Evolutionary conservation across 1,284 basidiomycete species (phyloP), one percentile per base, ranked within the genome.

Genomic region (Marasmius sp.): DNA sequence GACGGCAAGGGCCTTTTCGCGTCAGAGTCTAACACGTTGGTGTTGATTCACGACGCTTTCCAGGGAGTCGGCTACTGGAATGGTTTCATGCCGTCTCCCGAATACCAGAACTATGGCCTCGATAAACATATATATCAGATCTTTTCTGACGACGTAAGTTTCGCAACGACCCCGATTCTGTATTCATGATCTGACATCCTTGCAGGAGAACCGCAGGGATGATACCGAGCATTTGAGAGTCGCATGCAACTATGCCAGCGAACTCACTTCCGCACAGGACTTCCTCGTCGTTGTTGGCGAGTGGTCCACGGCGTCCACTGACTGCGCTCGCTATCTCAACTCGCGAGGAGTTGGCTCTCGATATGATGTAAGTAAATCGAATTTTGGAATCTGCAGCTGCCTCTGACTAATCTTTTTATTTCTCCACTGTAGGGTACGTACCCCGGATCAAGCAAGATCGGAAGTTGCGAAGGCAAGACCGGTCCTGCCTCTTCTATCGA

Each of bases 31-130:
- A 84, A 88, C 68, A 83, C 82, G 1, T 71, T 93, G 27, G 83
- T 89, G 18, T 79, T 94, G 61, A 84, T 97, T 58, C 88, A 93
- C 69, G 96, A 97, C 71, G 94, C 91, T 1, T 94, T 97, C 84
- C 88, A 94, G 73, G 79, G 85, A 38, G 77, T 94, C 38, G 84
- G 80, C 61, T 90, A 84, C 68, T 97, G 92, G 91, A 75, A 80
- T 57, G 85, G 86, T 49, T 92, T 89, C 71, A 81, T 91, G 81
- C 80, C 81, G 0, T 67, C 79, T 33, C 85, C 87, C 0, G 59
- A 75, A n/a, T 87, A 67, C 74, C 80, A 81, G 63, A 87, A 86
- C 39, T 94, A 96, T 33, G 84, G 89, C 27, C 83, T 97, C 75
- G 95, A 97, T 75, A 93, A 86, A 37, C 91, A 92, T 68, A 84